These are phyloP conservation scores for Fusarium sp. DNA, from an alignment of 2,329 filamentous ascomycete genomes.

Conservation along the genomic window DNA sequence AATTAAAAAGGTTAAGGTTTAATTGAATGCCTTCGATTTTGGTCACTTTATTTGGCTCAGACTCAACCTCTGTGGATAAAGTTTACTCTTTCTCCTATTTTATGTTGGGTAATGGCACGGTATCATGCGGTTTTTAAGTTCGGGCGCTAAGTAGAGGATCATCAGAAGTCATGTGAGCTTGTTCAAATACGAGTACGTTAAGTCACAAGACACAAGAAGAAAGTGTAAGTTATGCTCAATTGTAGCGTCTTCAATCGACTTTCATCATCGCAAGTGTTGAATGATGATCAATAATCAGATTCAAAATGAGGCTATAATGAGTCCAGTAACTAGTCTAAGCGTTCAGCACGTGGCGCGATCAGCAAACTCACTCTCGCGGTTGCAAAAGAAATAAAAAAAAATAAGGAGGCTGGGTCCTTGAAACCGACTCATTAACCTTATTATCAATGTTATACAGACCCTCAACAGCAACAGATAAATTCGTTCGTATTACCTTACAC, in stretches of 20 bases:
- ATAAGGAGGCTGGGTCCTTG: background rate
- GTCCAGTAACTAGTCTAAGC: background rate
- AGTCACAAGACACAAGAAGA: background rate
- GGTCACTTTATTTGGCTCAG: background rate
- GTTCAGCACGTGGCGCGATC: background rate
- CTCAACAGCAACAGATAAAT: too few species aligned
- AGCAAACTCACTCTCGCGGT: background rate
- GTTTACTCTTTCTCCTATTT: background rate
- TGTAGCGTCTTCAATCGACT: background rate
- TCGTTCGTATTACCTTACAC: background rate
- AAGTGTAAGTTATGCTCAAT: background rate
- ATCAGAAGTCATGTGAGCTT: background rate
- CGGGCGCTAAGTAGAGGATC: background rate
- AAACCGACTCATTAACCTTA: slow-evolving; percentile 2
- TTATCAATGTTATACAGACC: background rate
- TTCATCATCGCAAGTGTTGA: background rate
- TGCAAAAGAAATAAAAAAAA: background rate
- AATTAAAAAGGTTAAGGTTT: fast-evolving
- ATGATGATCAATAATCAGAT: background rate
- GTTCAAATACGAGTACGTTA: background rate
- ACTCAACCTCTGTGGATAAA: too few species aligned
- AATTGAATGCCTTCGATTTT: fast-evolving
- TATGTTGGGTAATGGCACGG: background rate
- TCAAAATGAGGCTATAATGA: background rate
- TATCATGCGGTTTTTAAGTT: background rate